A percentile compares a stretch with the other conserved stretches of the same genome.
phyloP scores from a whole-genome alignment of 2,329 filamentous ascomycete species.

The Colletotrichum eleusines region DNA sequence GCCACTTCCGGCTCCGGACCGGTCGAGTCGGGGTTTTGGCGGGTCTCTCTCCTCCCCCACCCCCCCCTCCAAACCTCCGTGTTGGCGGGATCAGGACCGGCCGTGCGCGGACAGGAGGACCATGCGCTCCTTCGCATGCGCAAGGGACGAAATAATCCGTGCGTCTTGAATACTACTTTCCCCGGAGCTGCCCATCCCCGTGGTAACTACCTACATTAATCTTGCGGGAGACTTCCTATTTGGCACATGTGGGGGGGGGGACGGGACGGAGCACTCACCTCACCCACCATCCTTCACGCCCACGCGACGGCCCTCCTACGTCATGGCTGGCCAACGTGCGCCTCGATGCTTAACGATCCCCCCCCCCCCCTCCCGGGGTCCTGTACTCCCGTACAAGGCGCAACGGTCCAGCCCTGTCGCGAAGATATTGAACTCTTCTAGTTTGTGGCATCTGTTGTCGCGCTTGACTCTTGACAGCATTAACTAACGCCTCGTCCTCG shows the following conservation, averaged over 20 bases:
- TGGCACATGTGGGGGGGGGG: neutral
- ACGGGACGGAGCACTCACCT: neutral
- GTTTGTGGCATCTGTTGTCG: neutral
- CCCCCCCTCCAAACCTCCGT: neutral
- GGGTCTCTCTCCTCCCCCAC: neutral
- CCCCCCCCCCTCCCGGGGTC: too few species aligned
- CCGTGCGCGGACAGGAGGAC: neutral
- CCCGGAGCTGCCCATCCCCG: neutral
- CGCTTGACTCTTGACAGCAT: neutral
- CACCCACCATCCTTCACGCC: neutral
- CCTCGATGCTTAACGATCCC: slow-evolving; percentile 9
- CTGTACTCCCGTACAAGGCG: neutral
- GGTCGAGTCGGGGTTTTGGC: neutral
- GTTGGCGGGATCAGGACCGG: neutral
- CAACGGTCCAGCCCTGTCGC: slow-evolving; percentile 2
- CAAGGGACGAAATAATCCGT: neutral
- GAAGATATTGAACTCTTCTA: neutral
- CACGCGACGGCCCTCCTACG: slow-evolving; percentile 26
- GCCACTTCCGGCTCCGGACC: neutral
- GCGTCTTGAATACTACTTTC: neutral
- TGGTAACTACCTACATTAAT: neutral
- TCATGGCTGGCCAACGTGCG: slow-evolving; percentile 32
- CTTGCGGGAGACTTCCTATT: neutral
- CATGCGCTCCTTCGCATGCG: neutral
- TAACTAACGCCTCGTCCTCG: neutral